Evolutionary conservation across 257 asterid species (phyloP).

Genomic region (Solanum pinnatisectum): DNA sequence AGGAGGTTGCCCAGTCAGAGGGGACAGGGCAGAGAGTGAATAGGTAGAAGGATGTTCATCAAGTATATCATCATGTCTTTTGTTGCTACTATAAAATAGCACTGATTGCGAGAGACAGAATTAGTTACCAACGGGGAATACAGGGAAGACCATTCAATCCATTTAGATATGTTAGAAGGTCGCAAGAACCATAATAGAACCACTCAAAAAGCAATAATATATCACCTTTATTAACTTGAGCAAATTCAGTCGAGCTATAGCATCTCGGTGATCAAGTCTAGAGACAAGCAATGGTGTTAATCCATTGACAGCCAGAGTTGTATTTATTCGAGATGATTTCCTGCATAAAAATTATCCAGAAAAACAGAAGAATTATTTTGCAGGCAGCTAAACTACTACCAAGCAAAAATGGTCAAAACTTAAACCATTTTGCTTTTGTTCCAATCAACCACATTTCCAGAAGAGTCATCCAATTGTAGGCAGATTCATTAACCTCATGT

Average conservation of each 20-base stretch:
- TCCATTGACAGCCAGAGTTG: conserved; percentile 92
- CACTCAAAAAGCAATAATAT: background rate
- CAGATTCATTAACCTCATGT: background rate
- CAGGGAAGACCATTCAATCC: background rate
- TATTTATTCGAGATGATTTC: conserved; percentile 92
- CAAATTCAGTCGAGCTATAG: conserved; percentile 86
- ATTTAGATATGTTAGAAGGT: background rate
- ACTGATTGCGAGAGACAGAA: background rate
- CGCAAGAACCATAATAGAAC: background rate
- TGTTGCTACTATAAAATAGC: background rate
- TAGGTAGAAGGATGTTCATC: background rate
- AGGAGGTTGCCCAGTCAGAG: background rate
- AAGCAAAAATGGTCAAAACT: background rate
- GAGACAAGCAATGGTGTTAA: conserved; percentile 82
- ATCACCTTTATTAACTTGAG: conserved; percentile 88
- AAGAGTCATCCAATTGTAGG: background rate
- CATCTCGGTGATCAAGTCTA: conserved; percentile 91
- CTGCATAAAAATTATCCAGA: conserved; percentile 34
- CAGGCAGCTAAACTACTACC: background rate
- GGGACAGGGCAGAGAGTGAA: background rate
- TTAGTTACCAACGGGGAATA: background rate
- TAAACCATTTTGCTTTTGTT: background rate
- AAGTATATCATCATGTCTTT: background rate
- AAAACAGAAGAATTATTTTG: background rate
- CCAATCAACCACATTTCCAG: background rate